Evolutionary conservation across 768 basidiomycete genomes (phyloP).

Genomic region (Boletus barrowsii): DNA sequence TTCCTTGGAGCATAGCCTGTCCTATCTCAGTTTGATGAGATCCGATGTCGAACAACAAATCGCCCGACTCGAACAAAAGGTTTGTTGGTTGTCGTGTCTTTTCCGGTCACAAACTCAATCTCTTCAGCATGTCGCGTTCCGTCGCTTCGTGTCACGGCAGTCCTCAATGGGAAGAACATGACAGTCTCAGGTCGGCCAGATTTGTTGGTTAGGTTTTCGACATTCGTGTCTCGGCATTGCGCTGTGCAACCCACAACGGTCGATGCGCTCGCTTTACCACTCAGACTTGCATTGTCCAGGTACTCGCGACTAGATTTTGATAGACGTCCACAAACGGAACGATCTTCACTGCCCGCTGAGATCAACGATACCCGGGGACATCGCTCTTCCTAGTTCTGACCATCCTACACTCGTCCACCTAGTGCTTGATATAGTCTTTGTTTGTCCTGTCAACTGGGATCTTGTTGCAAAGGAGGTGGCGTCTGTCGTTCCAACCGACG

Average conservation of each 20-base stretch:
- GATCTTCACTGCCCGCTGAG: conserved; percentile 47
- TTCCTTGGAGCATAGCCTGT: conserved; percentile 48
- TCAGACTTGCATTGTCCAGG: conserved; percentile 20
- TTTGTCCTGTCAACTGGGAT: conserved; percentile 54
- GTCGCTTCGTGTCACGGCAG: conserved; percentile 47
- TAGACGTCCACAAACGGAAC: too few relatives aligned
- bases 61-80: conserved; percentile 20
- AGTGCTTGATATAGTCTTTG: conserved; percentile 41
- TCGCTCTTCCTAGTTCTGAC: conserved; percentile 23
- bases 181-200: conserved; percentile 61
- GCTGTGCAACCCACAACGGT: conserved; percentile 44
- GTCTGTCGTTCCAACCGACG: conserved; percentile 8
- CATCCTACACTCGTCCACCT: conserved; percentile 35
- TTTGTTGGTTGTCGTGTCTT: neutral
- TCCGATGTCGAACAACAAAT: conserved; percentile 26
- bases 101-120: neutral
- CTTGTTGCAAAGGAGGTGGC: conserved; percentile 34
- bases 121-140: conserved; percentile 15
- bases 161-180: conserved; percentile 44
- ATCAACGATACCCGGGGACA: conserved; percentile 43
- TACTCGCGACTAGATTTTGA: conserved; percentile 40
- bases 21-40: conserved; percentile 35
- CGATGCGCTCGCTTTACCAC: conserved; percentile 56
- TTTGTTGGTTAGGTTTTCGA: conserved; percentile 42
- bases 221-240: conserved; percentile 33